Percentiles rank a stretch among this genome's conserved stretches.
These are phyloP conservation scores for Phaeotremella skinneri DNA, from an alignment of 768 basidiomycete species.

Conservation along the genomic window DNA sequence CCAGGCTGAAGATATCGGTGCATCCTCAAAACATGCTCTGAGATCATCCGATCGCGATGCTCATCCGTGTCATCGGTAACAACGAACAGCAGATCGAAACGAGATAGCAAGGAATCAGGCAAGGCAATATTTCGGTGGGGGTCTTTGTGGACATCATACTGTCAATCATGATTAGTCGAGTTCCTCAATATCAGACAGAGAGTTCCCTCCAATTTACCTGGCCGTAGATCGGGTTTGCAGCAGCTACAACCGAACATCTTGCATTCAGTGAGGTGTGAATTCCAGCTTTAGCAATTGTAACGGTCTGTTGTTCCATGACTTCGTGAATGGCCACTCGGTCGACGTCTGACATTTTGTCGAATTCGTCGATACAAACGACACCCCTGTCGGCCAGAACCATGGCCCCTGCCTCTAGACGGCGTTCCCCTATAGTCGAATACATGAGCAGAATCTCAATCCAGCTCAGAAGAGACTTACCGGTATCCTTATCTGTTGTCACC, in stretches of 20 bases:
- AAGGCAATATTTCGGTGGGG: slow-evolving; percentile 98
- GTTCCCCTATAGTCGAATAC: slow-evolving; percentile 62
- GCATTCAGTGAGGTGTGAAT: slow-evolving; percentile 98
- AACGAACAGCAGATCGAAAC: slow-evolving; percentile 97
- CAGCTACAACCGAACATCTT: slow-evolving; percentile 94
- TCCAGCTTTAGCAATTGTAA: slow-evolving; percentile 98
- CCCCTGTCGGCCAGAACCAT: slow-evolving; percentile 99
- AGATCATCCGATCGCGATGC: slow-evolving; percentile 84
- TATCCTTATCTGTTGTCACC: slow-evolving; percentile 96
- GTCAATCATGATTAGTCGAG: slow-evolving; percentile 5
- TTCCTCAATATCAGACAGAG: neutral
- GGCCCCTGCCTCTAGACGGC: slow-evolving; percentile 93
- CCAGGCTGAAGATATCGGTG: slow-evolving; percentile 96
- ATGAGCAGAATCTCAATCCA: too few relatives aligned
- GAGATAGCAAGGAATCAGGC: slow-evolving; percentile 93
- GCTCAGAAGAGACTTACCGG: slow-evolving; percentile 57
- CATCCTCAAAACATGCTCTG: slow-evolving; percentile 95
- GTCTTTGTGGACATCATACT: slow-evolving; percentile 99
- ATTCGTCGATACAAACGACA: slow-evolving; percentile 99
- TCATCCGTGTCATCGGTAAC: slow-evolving; percentile 99
- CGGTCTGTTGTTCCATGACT: slow-evolving; percentile 99
- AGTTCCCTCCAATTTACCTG: slow-evolving; percentile 60
- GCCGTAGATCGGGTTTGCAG: slow-evolving; percentile 97
- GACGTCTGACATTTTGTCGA: slow-evolving; percentile 99
- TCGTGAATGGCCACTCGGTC: slow-evolving; percentile 99